Conservation (phyloP, 495 filamentous ascomycete species). For the Neurospora sp. region DNA sequence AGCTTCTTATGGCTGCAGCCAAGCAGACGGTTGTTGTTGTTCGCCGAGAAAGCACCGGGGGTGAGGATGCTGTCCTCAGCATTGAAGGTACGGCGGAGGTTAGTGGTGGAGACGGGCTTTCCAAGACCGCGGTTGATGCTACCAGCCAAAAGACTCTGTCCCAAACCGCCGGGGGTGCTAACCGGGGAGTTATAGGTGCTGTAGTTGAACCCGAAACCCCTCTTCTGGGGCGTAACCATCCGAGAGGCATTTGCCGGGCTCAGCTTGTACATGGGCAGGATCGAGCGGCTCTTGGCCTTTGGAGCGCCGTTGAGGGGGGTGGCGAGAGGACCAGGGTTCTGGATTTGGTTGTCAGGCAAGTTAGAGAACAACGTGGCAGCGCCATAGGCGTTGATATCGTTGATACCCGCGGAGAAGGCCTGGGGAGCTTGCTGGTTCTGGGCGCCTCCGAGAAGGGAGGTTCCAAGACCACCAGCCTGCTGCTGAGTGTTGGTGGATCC, state of each 20-base stretch:
- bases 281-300: constrained; percentile 63
- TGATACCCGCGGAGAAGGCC: constrained; percentile 66
- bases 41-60: constrained; percentile 74
- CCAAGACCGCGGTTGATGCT: constrained; percentile 44
- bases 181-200: constrained; percentile 77
- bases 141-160: constrained; percentile 56
- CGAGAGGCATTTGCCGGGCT: constrained; percentile 69
- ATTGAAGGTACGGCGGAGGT: constrained; percentile 48
- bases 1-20: constrained; percentile 73
- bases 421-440: constrained; percentile 42
- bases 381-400: constrained; percentile 71
- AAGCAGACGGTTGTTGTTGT: constrained; percentile 45
- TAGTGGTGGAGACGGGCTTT: constrained; percentile 56
- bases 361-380: constrained; percentile 68
- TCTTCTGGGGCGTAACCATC: constrained; percentile 70
- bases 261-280: constrained; percentile 79
- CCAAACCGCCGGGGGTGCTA: constrained; percentile 57
- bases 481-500: constrained; percentile 31
- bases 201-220: constrained; percentile 80
- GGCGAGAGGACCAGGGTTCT: constrained; percentile 71
- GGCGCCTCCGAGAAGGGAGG: constrained; percentile 31
- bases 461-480: constrained; percentile 27
- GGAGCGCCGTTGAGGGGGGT: constrained; percentile 66
- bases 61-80: constrained; percentile 70
- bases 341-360: constrained; percentile 49